Evolutionary conservation across 1,284 basidiomycete genomes (phyloP).

Genomic region (Wolfiporia cocos): DNA sequence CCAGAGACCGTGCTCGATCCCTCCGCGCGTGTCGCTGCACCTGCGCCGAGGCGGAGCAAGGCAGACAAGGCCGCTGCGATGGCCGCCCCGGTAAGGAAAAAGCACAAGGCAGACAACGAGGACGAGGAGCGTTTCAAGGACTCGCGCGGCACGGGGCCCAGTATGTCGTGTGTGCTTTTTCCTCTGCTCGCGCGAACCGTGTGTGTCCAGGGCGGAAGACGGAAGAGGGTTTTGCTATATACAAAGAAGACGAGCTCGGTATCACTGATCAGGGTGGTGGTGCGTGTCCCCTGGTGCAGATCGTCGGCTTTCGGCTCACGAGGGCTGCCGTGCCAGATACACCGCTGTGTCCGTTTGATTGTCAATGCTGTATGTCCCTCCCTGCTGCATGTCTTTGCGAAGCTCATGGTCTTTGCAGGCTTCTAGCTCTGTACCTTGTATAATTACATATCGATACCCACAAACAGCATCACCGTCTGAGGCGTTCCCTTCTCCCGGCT

Average conservation of each 20-base stretch:
- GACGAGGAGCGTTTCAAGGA: conserved; percentile 64
- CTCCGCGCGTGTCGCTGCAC: conserved; percentile 30
- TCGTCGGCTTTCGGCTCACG: conserved; percentile 8
- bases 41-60: conserved; percentile 29
- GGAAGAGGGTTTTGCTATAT: conserved; percentile 80
- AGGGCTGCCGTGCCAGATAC: conserved; percentile 26
- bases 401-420: conserved; percentile 29
- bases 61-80: conserved; percentile 13
- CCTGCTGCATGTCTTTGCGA: not conserved
- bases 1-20: conserved; percentile 61
- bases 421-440: conserved; percentile 29
- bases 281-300: conserved; percentile 28
- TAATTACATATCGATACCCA: conserved; percentile 5
- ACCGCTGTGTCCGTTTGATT: conserved; percentile 29
- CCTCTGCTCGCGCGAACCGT: conserved; percentile 7
- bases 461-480: conserved; percentile 8
- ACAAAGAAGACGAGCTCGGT: conserved; percentile 83
- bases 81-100: conserved; percentile 20
- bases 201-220: conserved; percentile 63
- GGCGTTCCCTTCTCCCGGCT: conserved; percentile 30
- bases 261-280: conserved; percentile 74
- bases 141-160: conserved; percentile 66
- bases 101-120: conserved; percentile 21
- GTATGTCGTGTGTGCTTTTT: conserved; percentile 41
- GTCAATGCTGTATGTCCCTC: conserved; percentile 25